Evolutionary conservation across 768 basidiomycete genomes (phyloP).

Genomic region (Podaxis sp.): DNA sequence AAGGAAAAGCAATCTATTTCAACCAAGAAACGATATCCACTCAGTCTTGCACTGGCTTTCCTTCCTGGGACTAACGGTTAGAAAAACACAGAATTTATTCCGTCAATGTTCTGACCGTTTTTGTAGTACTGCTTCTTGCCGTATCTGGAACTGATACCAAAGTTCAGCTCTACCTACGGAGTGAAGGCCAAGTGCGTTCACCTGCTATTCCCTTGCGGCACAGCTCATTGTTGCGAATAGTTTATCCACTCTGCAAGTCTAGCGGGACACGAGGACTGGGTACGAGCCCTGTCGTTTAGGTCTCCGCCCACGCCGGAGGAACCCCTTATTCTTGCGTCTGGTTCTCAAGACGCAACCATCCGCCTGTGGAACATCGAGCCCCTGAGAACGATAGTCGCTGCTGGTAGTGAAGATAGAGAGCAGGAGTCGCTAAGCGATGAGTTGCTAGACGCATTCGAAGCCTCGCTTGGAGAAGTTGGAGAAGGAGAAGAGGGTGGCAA

Average conservation of each 20-base stretch:
- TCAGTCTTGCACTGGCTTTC: slow-evolving; percentile 59
- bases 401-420: slow-evolving; percentile 10
- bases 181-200: slow-evolving; percentile 44
- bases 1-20: slow-evolving; percentile 56
- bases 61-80: slow-evolving; percentile 73
- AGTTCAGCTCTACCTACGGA: slow-evolving; percentile 75
- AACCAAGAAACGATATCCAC: slow-evolving; percentile 69
- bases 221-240: slow-evolving; percentile 28
- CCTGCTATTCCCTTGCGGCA: background rate
- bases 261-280: slow-evolving; percentile 95
- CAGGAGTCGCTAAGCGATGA: slow-evolving; percentile 55
- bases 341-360: slow-evolving; percentile 93
- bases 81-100: slow-evolving; percentile 10
- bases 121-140: slow-evolving; percentile 66
- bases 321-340: slow-evolving; percentile 81
- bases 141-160: slow-evolving; percentile 79
- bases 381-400: slow-evolving; percentile 28
- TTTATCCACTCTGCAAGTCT: slow-evolving; percentile 60
- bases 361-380: slow-evolving; percentile 86
- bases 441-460: slow-evolving; percentile 85
- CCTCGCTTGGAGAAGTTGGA: slow-evolving; percentile 69
- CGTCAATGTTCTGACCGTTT: slow-evolving; percentile 3
- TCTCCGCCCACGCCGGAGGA: slow-evolving; percentile 28
- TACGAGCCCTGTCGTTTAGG: slow-evolving; percentile 75
- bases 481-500: slow-evolving; percentile 83